phyloP scores from a whole-genome alignment of 192 early-diverging fungal genomes.

The Coemansia sp. region DNA sequence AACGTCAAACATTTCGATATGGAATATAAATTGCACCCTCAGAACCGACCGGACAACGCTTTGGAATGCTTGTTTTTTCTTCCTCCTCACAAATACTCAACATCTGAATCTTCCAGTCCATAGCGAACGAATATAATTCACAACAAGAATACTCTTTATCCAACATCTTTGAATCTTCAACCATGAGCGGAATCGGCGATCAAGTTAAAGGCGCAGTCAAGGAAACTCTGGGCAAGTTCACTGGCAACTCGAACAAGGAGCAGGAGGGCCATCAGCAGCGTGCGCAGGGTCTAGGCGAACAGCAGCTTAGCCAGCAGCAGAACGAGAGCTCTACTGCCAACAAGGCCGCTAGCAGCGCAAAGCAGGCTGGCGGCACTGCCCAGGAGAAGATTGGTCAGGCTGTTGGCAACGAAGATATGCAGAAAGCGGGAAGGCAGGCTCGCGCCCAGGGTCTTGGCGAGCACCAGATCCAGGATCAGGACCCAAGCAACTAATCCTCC shows the following conservation, averaged over 20 bases:
- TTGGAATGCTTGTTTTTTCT: not conserved
- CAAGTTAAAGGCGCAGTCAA: slow-evolving; percentile 14
- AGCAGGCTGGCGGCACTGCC: not conserved
- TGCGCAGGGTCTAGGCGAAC: slow-evolving; percentile 14
- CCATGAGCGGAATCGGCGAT: not conserved
- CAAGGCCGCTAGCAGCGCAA: not conserved
- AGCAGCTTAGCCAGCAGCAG: not conserved
- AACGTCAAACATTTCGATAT: no score
- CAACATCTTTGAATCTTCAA: not conserved
- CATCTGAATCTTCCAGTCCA: not conserved
- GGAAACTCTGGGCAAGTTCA: slow-evolving; percentile 23
- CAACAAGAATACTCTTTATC: not conserved
- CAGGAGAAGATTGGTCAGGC: slow-evolving; percentile 9
- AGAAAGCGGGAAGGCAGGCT: not conserved
- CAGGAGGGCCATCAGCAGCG: slow-evolving; percentile 10
- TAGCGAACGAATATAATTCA: not conserved
- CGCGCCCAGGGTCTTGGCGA: slow-evolving; percentile 5
- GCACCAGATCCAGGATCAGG: slow-evolving; percentile 31
- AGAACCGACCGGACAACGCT: not conserved
- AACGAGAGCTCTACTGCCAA: not conserved
- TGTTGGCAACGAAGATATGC: slow-evolving; percentile 3
- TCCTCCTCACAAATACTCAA: not conserved
- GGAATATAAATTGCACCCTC: not conserved
- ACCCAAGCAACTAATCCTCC: slow-evolving; percentile 3
- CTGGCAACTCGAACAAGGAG: slow-evolving; percentile 18